phyloP scores from a whole-genome alignment of 805 yeast genomes.

The Kregervanrija pseudodelftensis region DNA sequence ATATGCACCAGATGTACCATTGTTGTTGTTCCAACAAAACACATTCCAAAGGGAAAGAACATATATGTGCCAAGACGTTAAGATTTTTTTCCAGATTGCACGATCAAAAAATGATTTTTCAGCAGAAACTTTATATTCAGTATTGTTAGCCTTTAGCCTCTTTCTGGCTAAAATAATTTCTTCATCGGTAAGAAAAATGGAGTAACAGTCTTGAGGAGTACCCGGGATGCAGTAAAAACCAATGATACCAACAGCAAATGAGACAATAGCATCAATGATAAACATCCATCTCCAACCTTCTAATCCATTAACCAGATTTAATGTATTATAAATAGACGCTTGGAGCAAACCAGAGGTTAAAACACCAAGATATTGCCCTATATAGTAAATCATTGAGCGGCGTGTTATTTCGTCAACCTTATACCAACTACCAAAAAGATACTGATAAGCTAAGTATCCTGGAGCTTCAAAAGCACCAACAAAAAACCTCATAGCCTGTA shows the following conservation, averaged over 20 bases:
- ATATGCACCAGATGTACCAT: not conserved
- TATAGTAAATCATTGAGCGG: slow-evolving; percentile 34
- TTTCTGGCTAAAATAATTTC: slow-evolving; percentile 45
- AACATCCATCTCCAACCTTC: slow-evolving; percentile 65
- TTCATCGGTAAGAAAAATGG: slow-evolving; percentile 43
- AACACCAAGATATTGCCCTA: slow-evolving; percentile 33
- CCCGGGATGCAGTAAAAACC: slow-evolving; percentile 41
- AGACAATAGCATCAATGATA: slow-evolving; percentile 48
- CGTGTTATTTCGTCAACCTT: slow-evolving; percentile 36
- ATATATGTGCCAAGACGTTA: slow-evolving; percentile 35
- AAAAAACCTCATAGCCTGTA: slow-evolving; percentile 37
- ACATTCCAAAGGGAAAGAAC: slow-evolving; percentile 20
- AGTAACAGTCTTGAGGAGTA: slow-evolving; percentile 48
- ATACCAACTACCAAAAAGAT: slow-evolving; percentile 37
- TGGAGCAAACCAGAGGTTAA: slow-evolving; percentile 40
- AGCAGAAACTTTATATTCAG: slow-evolving; percentile 10
- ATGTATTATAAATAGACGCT: slow-evolving; percentile 32
- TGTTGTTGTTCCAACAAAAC: slow-evolving; percentile 1
- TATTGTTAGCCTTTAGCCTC: slow-evolving; percentile 22
- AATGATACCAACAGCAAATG: slow-evolving; percentile 28
- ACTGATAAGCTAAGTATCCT: slow-evolving; percentile 34
- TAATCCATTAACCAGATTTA: slow-evolving; percentile 39
- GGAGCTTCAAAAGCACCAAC: slow-evolving; percentile 40
- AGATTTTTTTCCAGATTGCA: slow-evolving; percentile 30
- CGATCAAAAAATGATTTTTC: slow-evolving; percentile 23